These are phyloP conservation scores for Polyporus tsugae DNA, from an alignment of 1,284 basidiomycete species.

Conservation along the genomic window DNA sequence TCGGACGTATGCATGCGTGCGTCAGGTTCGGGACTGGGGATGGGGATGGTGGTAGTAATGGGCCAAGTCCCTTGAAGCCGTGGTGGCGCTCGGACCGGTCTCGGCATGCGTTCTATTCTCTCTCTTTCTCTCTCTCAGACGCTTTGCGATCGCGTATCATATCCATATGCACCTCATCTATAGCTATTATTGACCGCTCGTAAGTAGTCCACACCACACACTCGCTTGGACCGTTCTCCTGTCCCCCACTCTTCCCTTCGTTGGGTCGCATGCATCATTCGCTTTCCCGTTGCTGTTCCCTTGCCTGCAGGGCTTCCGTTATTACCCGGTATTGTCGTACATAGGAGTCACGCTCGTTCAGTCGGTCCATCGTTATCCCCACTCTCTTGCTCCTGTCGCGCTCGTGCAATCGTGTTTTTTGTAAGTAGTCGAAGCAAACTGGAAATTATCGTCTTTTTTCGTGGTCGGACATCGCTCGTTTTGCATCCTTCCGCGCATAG, in stretches of 20 bases:
- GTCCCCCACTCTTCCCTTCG: neutral
- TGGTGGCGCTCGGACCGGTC: constrained; percentile 1
- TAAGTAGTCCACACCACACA: constrained; percentile 32
- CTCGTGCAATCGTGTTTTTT: constrained; percentile 5
- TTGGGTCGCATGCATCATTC: neutral
- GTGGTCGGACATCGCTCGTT: neutral
- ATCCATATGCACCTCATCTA: constrained; percentile 41
- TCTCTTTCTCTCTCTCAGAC: constrained; percentile 20
- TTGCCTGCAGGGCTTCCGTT: neutral
- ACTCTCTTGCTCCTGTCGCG: neutral
- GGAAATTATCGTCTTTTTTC: neutral
- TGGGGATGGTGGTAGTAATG: neutral
- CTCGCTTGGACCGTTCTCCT: constrained; percentile 33
- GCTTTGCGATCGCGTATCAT: constrained; percentile 28
- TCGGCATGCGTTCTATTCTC: constrained; percentile 30
- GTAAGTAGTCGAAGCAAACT: constrained; percentile 1
- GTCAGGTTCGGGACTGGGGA: neutral
- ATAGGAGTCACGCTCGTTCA: neutral
- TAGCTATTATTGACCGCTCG: constrained; percentile 36
- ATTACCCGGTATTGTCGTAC: neutral
- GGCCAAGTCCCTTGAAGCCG: constrained; percentile 3
- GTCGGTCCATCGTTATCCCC: constrained; percentile 4
- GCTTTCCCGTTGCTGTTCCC: neutral
- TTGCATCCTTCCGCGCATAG: no score
- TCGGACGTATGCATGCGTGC: neutral